These are phyloP conservation scores for Lachnellula subtilissima DNA, from an alignment of 2,329 filamentous ascomycete species.

Conservation along the genomic window DNA sequence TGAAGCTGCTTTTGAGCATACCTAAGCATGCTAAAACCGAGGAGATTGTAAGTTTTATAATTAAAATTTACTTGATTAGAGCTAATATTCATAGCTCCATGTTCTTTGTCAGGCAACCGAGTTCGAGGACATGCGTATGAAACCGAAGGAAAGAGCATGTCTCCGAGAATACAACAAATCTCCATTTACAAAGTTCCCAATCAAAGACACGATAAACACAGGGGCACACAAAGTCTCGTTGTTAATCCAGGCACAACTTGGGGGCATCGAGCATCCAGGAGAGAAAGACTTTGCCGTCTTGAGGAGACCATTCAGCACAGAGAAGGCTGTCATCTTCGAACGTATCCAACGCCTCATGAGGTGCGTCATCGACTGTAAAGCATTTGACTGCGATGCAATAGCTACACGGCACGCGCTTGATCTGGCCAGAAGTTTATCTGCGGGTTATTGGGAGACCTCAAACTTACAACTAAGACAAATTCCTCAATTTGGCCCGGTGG, in stretches of 20 bases:
- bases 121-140: constrained; percentile 68
- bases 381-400: constrained; percentile 54
- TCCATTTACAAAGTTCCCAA: constrained; percentile 62
- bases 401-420: constrained; percentile 67
- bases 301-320: constrained; percentile 53
- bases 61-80: background rate
- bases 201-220: constrained; percentile 61
- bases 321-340: constrained; percentile 61
- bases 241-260: constrained; percentile 71
- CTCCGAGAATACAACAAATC: constrained; percentile 71
- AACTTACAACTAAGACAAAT: constrained; percentile 80
- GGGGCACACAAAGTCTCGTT: constrained; percentile 72
- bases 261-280: constrained; percentile 57
- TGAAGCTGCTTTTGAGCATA: constrained; percentile 64
- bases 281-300: constrained; percentile 51
- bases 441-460: constrained; percentile 71
- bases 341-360: constrained; percentile 65
- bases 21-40: constrained; percentile 56
- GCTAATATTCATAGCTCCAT: constrained; percentile 49
- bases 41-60: constrained; percentile 56
- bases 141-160: constrained; percentile 60
- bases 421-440: constrained; percentile 70
- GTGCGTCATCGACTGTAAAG: constrained; percentile 71
- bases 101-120: constrained; percentile 64
- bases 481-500: constrained; percentile 68